These are phyloP conservation scores for grape (Vitis vinifera) DNA, from an alignment of 164 flowering plant genomes.

Conservation along the genomic window DNA sequence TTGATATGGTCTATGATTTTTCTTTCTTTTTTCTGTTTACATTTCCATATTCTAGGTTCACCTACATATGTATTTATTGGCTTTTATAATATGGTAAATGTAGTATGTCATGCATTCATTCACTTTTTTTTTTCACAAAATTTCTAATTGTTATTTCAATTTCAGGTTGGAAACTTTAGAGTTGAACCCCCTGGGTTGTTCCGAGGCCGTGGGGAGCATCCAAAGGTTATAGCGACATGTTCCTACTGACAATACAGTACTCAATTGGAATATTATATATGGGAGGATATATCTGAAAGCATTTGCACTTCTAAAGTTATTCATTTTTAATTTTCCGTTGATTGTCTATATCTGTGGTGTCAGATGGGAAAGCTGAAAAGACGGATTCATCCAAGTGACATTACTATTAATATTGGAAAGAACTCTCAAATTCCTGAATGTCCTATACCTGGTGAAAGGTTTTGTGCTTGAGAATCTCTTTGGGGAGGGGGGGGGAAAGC, in stretches of 20 bases:
- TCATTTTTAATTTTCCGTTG: conserved; percentile 2
- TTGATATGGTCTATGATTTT: too few relatives aligned
- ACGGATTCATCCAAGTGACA: conserved; percentile 86
- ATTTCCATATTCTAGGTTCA: too few relatives aligned
- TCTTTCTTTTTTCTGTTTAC: too few relatives aligned
- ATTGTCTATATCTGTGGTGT: conserved; percentile 6
- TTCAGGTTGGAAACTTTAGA: conserved; percentile 97
- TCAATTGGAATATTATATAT: too few relatives aligned
- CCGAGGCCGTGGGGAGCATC: conserved; percentile 99
- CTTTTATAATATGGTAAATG: too few relatives aligned
- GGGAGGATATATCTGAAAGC: too few relatives aligned
- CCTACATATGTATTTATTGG: too few relatives aligned
- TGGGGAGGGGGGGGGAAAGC: too few relatives aligned
- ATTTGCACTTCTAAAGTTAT: too few relatives aligned
- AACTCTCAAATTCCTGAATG: conserved; percentile 91
- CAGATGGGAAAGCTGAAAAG: conserved; percentile 98
- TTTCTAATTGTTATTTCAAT: conserved; percentile 15
- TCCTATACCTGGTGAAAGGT: conserved; percentile 97
- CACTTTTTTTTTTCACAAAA: neutral
- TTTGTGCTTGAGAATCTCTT: conserved; percentile 3
- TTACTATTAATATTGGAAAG: conserved; percentile 94
- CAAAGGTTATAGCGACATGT: conserved; percentile 56
- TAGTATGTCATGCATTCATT: too few relatives aligned
- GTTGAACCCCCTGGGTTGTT: conserved; percentile 99
- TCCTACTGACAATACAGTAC: too few relatives aligned